Percentiles rank a stretch among this genome's conserved stretches.
Conservation (phyloP, 2,329 filamentous ascomycete species). For the Grosmannia penicillata region DNA sequence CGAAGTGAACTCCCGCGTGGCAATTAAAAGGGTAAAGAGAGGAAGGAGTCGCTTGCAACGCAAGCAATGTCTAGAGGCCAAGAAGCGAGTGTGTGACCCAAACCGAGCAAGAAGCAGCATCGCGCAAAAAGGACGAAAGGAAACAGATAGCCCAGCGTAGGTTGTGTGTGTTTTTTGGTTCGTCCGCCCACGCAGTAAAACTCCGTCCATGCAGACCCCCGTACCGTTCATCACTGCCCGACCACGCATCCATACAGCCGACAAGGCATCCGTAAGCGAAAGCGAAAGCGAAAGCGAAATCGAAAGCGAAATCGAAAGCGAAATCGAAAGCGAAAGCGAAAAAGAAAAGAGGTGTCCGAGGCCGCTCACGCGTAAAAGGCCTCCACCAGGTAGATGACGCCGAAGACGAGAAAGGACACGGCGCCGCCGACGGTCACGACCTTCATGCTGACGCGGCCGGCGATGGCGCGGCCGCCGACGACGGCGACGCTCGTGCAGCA, state of each 20-base stretch:
- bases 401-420: conserved; percentile 78
- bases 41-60: too few species aligned
- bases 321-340: neutral
- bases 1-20: too few species aligned
- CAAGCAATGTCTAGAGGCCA: too few species aligned
- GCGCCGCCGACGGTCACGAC: conserved; percentile 91
- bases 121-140: neutral
- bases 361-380: conserved; percentile 36
- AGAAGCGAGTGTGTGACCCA: too few species aligned
- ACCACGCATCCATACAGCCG: neutral
- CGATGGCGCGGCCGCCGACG: conserved; percentile 80
- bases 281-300: neutral
- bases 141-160: neutral
- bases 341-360: neutral
- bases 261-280: neutral
- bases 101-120: too few species aligned
- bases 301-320: neutral
- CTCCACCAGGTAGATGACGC: conserved; percentile 80
- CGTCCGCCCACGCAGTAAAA: conserved; percentile 8
- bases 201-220: conserved; percentile 11
- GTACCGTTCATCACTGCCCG: neutral
- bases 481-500: conserved; percentile 87
- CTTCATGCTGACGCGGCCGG: conserved; percentile 85
- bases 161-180: conserved; percentile 6
- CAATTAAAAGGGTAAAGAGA: too few species aligned